Base-by-base conservation (phyloP, 1,284 basidiomycete genomes). In the Rhodotorula sp. region DNA sequence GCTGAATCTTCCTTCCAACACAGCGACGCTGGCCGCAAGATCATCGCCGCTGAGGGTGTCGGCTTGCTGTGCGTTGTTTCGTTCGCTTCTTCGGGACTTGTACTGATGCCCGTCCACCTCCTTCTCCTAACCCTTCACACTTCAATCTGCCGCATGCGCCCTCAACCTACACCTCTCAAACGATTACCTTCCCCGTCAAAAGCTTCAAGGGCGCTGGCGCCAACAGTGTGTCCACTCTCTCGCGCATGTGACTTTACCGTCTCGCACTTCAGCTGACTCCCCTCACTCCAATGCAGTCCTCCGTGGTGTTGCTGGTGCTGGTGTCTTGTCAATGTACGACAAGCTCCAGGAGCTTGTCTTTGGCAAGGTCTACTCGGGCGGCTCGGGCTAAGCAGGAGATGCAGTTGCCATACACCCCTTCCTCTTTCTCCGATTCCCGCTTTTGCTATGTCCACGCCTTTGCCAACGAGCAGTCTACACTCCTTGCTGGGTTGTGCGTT, bases 241-340 rank as follows among this genome's bases (percentile, higher is more conserved):
- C n/a, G 39, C 57, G 27, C 17, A 27, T 1, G 27, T 58, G 56
- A 41, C 57, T 27, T 4, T 2, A 25, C 21, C n/a, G n/a, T 22
- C 50, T 22, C 46, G 9, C 13, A 6, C 50, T 29, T 5, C 10
- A 22, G 36, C 55, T 57, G 54, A 37, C 55, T 22, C 15, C 19
- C 19, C n/a, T 29, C 34, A 1, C 19, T 19, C 22, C 3, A 13
- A 17, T 27, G 9, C 5, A 39, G 57, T 70, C 66, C 91, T 97
- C 80, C 94, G 94, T 90, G 93, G 94, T 89, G 91, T 96, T 82
- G 94, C 94, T 81, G 94, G 94, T 62, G 58, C 64, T 32, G 62
- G 62, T 63, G 62, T 63, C 62, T 41, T 82, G 76, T 81, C 82
- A 80, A 82, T 81, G 60, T 94, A 94, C 84, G 76, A 83, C 76